Base-by-base conservation (phyloP, 2,329 filamentous ascomycete species). In the Colletotrichum limetticola region DNA sequence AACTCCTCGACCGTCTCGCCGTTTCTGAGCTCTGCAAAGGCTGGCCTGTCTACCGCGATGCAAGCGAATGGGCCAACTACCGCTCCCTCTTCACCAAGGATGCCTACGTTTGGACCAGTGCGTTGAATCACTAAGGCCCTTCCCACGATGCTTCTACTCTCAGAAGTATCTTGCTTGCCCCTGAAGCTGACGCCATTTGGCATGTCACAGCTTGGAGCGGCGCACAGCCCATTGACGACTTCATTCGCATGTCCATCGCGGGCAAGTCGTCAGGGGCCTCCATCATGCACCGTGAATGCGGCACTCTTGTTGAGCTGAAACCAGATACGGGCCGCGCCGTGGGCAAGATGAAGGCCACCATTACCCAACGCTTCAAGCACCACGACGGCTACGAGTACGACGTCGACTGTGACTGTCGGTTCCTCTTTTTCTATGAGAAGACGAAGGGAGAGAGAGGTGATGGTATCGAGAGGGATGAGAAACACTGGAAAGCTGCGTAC, bases 221-320 rank as follows among this genome's bases (percentile, higher is more conserved):
- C 55, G 35, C 69, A 35, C 64, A 26, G 68, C 35, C 53, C 64
- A 85, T 86, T 82, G 83, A 85, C 71, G 82, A 85, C 74, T 82
- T 83, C 75, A 80, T 83, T 46, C 76, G 79, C 63, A 83, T 85
- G 61, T 89, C 87, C 14, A 85, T 88, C 74, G 78, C 81, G 9
- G 87, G 87, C 69, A 88, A 88, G 78, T 80, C 84, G 28, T 80
- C 81, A 11, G 87, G 87, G 22, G 87, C 84, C 63, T 89, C 88
- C 80, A 90, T 90, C 79, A 87, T 88, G 86, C 88, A 90, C 78
- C 87, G 87, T 71, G 85, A 87, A 76, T 86, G 85, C 78, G 86
- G 86, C 53, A 87, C 85, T 0, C 77, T 84, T 11, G 84, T 86
- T 55, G 85, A 87, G 74, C 80, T 87, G 52, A 83, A 81, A 76